Evolutionary conservation across 768 basidiomycete genomes (phyloP).

Genomic region (Collybiopsis confluens): DNA sequence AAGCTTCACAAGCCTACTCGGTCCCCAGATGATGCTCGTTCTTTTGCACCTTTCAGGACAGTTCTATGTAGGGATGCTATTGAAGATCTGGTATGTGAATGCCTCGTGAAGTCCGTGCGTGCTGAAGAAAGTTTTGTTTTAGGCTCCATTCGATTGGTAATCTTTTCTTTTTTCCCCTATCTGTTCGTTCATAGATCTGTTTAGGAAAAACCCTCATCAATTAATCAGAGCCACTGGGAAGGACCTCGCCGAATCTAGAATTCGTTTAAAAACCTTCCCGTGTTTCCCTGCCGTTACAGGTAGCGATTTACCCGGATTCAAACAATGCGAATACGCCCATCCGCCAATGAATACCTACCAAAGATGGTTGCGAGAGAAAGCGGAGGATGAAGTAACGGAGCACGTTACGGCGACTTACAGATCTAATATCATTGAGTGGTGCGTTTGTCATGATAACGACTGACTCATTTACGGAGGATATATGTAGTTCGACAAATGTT

Average conservation of each 20-base stretch:
- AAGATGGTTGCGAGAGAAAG: constrained; percentile 23
- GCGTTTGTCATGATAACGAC: too few species aligned
- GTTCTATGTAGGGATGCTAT: constrained; percentile 66
- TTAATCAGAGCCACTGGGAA: constrained; percentile 27
- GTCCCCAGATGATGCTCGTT: constrained; percentile 33
- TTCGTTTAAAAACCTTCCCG: constrained; percentile 25
- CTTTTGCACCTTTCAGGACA: constrained; percentile 56
- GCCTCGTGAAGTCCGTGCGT: constrained; percentile 6
- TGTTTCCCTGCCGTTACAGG: constrained; percentile 13
- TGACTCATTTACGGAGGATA: too few species aligned
- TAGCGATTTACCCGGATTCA: constrained; percentile 40
- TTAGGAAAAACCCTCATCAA: constrained; percentile 56
- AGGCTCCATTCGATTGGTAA: constrained; percentile 76
- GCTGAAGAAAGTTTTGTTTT: constrained; percentile 9
- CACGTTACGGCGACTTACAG: constrained; percentile 53
- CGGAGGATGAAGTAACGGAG: constrained; percentile 34
- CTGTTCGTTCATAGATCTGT: constrained; percentile 3
- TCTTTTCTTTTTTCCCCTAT: constrained; percentile 1
- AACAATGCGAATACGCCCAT: constrained; percentile 36
- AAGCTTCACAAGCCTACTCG: constrained; percentile 39
- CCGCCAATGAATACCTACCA: constrained; percentile 46
- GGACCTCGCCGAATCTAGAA: constrained; percentile 28
- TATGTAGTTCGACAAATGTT: constrained; percentile 45
- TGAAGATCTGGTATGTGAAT: constrained; percentile 54
- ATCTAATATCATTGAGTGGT: constrained; percentile 48